Percentiles rank a stretch among this genome's conserved stretches.
phyloP scores from a whole-genome alignment of 2,329 filamentous ascomycete genomes.

The Stenocarpella maydis region DNA sequence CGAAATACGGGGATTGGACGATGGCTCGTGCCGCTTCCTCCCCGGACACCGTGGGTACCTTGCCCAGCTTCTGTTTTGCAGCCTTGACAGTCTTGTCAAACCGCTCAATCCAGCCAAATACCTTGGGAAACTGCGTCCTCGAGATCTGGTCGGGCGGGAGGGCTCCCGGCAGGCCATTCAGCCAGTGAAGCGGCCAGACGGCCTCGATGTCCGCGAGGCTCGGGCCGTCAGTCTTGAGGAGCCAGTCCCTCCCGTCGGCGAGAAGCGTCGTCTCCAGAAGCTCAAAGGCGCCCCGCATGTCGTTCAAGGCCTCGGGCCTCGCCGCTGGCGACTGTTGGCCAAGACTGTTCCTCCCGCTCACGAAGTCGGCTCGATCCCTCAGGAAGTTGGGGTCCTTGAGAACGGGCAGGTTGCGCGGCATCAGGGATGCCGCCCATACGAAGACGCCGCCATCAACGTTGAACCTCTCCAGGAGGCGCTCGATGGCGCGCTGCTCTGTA shows the following conservation, averaged over 20 bases:
- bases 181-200: conserved; percentile 74
- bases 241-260: conserved; percentile 72
- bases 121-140: conserved; percentile 61
- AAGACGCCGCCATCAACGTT: conserved; percentile 68
- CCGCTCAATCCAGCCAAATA: conserved; percentile 70
- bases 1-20: conserved; percentile 53
- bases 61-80: conserved; percentile 47
- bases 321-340: conserved; percentile 39
- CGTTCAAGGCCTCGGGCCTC: conserved; percentile 63
- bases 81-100: conserved; percentile 60
- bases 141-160: conserved; percentile 63
- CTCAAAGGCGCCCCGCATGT: conserved; percentile 62
- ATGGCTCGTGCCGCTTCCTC: conserved; percentile 61
- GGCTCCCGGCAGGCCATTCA: conserved; percentile 61
- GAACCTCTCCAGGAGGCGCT: conserved; percentile 64
- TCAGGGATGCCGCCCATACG: conserved; percentile 56
- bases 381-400: conserved; percentile 66
- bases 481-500: conserved; percentile 54
- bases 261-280: conserved; percentile 70
- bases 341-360: conserved; percentile 38
- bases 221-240: conserved; percentile 61
- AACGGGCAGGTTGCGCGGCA: conserved; percentile 64
- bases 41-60: conserved; percentile 57
- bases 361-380: conserved; percentile 61
- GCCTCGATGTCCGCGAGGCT: conserved; percentile 74